These are phyloP conservation scores for Hanseniaspora sp. DNA, from an alignment of 1,139 yeast species.

Conservation along the genomic window DNA sequence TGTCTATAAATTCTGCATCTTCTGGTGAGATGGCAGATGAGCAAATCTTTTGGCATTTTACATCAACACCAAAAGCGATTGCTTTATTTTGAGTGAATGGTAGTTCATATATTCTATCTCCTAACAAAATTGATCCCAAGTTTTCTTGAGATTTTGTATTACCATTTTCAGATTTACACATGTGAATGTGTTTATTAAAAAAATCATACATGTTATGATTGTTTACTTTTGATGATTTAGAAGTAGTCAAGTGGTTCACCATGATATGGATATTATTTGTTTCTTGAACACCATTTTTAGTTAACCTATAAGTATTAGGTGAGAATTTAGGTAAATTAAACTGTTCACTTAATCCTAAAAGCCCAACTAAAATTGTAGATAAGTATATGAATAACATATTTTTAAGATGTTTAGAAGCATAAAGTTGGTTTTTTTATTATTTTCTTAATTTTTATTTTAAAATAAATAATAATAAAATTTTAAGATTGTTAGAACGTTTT, in stretches of 20 bases:
- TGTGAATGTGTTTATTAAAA: constrained; percentile 71
- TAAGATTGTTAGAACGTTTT: neutral
- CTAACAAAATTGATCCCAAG: constrained; percentile 83
- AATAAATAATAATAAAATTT: neutral
- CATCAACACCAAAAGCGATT: constrained; percentile 35
- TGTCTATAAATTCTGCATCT: constrained; percentile 64
- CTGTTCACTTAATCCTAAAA: constrained; percentile 31
- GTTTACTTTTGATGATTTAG: constrained; percentile 38
- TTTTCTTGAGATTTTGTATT: constrained; percentile 68
- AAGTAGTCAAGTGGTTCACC: constrained; percentile 85
- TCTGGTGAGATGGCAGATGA: constrained; percentile 43
- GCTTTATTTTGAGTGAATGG: constrained; percentile 77
- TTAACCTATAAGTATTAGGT: constrained; percentile 62
- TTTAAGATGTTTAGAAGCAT: too few relatives aligned
- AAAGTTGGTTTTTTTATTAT: too few relatives aligned
- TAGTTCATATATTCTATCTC: constrained; percentile 89
- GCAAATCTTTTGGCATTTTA: constrained; percentile 58
- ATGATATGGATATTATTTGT: constrained; percentile 65
- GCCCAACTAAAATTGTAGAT: neutral
- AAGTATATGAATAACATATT: neutral
- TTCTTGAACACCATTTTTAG: constrained; percentile 22
- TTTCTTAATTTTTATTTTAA: neutral
- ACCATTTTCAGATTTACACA: constrained; percentile 57
- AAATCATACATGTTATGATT: constrained; percentile 61
- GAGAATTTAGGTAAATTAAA: constrained; percentile 94